phyloP scores from a whole-genome alignment of 2,329 filamentous ascomycete genomes.

The Diaporthe sp. region DNA sequence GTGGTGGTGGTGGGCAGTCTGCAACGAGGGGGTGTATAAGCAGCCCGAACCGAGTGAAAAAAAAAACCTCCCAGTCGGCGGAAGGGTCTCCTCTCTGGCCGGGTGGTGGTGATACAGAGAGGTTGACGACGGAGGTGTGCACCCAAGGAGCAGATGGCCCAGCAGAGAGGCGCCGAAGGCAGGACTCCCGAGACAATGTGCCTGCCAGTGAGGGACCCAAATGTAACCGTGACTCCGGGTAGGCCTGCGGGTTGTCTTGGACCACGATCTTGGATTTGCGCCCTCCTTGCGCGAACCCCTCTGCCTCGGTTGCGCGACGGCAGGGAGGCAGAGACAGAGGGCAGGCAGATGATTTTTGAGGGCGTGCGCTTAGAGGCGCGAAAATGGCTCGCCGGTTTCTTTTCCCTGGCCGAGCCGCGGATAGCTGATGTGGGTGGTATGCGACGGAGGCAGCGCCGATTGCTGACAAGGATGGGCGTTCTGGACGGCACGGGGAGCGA shows the following conservation, averaged over 20 bases:
- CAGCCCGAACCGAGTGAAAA: slow-evolving; percentile 6
- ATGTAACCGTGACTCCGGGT: slow-evolving; percentile 19
- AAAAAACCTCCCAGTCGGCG: background rate
- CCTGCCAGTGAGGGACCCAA: background rate
- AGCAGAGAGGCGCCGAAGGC: slow-evolving; percentile 5
- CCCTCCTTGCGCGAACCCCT: background rate
- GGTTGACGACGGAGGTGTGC: slow-evolving; percentile 25
- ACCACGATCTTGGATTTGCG: slow-evolving; percentile 11
- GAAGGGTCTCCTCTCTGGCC: slow-evolving; percentile 9
- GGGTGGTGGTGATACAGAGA: slow-evolving; percentile 32
- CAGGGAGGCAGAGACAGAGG: slow-evolving; percentile 21
- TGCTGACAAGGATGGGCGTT: slow-evolving; percentile 24
- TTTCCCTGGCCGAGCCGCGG: slow-evolving; percentile 13
- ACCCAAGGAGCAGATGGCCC: slow-evolving; percentile 13
- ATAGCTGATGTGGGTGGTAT: slow-evolving; percentile 20
- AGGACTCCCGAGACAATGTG: slow-evolving; percentile 34
- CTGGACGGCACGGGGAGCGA: background rate
- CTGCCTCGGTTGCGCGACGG: slow-evolving; percentile 26
- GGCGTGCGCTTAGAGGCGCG: slow-evolving; percentile 16
- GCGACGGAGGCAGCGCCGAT: slow-evolving; percentile 5
- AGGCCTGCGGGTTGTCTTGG: slow-evolving; percentile 14
- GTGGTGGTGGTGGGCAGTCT: slow-evolving; percentile 35
- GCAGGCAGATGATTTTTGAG: slow-evolving; percentile 5
- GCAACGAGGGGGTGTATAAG: slow-evolving; percentile 27
- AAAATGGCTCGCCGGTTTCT: slow-evolving; percentile 22